Conservation (phyloP, 805 yeast species). For the Metschnikowia proteae region DNA sequence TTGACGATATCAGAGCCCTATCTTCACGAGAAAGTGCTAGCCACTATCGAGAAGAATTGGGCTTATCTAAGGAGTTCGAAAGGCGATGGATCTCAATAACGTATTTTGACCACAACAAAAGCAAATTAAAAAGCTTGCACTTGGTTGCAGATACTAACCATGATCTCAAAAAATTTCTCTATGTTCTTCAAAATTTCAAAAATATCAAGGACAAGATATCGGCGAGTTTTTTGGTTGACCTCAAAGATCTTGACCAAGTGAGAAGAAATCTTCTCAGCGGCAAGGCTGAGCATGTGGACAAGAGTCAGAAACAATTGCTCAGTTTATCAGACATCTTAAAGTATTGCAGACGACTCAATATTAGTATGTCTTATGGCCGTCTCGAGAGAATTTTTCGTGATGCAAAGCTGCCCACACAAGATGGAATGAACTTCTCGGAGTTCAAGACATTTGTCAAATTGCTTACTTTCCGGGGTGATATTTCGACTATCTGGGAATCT, state of each 20-base stretch:
- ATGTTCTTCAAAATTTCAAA: slow-evolving; percentile 58
- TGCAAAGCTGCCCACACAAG: slow-evolving; percentile 27
- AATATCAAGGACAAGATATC: slow-evolving; percentile 57
- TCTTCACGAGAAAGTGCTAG: slow-evolving; percentile 68
- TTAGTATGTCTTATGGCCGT: slow-evolving; percentile 58
- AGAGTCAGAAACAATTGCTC: slow-evolving; percentile 30
- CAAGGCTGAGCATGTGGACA: slow-evolving; percentile 17
- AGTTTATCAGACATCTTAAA: slow-evolving; percentile 65
- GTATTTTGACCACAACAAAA: slow-evolving; percentile 55
- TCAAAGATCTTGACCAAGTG: slow-evolving; percentile 33
- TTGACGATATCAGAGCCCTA: slow-evolving; percentile 64
- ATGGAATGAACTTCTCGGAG: slow-evolving; percentile 59
- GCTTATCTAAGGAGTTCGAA: slow-evolving; percentile 61
- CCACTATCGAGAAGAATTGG: slow-evolving; percentile 82
- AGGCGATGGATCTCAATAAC: slow-evolving; percentile 78
- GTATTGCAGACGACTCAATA: slow-evolving; percentile 64
- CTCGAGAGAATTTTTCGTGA: slow-evolving; percentile 48
- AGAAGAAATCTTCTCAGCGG: slow-evolving; percentile 25
- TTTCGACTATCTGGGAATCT: slow-evolving; percentile 46
- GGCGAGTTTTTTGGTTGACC: slow-evolving; percentile 46
- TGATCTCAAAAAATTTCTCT: slow-evolving; percentile 53
- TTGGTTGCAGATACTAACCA: slow-evolving; percentile 64
- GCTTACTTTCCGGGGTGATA: slow-evolving; percentile 63
- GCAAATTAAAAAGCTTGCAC: slow-evolving; percentile 75
- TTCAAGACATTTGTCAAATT: slow-evolving; percentile 71